These are phyloP conservation scores for Fusarium dlaminii DNA, from an alignment of 2,329 filamentous ascomycete genomes.

Conservation along the genomic window DNA sequence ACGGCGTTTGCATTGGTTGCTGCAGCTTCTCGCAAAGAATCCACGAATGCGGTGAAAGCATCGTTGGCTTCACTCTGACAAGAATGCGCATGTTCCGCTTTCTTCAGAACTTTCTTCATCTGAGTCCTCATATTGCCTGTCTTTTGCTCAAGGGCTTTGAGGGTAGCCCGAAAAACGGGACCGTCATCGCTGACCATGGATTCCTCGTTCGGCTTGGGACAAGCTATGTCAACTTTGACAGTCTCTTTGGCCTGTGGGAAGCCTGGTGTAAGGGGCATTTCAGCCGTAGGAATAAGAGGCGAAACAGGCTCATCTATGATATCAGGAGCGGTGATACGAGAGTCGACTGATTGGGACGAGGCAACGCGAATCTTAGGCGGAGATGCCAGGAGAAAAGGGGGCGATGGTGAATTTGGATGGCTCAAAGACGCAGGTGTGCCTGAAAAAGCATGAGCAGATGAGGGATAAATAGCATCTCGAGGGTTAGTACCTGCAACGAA, in stretches of 20 bases:
- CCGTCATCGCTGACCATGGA: slow-evolving; percentile 88
- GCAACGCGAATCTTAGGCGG: slow-evolving; percentile 82
- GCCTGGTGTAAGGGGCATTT: slow-evolving; percentile 46
- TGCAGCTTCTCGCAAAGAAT: slow-evolving; percentile 86
- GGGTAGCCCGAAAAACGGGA: slow-evolving; percentile 93
- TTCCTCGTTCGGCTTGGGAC: slow-evolving; percentile 86
- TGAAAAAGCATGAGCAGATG: slow-evolving; percentile 43
- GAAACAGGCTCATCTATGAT: slow-evolving; percentile 66
- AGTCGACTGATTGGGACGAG: slow-evolving; percentile 88
- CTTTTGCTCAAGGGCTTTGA: slow-evolving; percentile 96
- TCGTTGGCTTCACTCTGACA: slow-evolving; percentile 88
- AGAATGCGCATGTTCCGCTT: slow-evolving; percentile 86
- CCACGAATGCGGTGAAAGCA: slow-evolving; percentile 82
- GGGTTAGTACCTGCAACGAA: slow-evolving; percentile 80
- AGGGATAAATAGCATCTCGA: background rate
- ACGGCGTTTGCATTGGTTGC: slow-evolving; percentile 94
- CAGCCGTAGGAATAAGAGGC: slow-evolving; percentile 55
- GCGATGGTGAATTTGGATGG: slow-evolving; percentile 73
- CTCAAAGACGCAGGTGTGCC: slow-evolving; percentile 57
- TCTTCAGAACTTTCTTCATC: slow-evolving; percentile 96
- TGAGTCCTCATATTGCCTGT: slow-evolving; percentile 92
- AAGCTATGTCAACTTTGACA: slow-evolving; percentile 88
- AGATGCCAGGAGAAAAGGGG: slow-evolving; percentile 76
- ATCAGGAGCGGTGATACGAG: slow-evolving; percentile 79
- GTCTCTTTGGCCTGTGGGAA: slow-evolving; percentile 53